Evolutionary conservation across 2,329 filamentous ascomycete genomes (phyloP).

Genomic region (Fusarium neocosmosporiellum): DNA sequence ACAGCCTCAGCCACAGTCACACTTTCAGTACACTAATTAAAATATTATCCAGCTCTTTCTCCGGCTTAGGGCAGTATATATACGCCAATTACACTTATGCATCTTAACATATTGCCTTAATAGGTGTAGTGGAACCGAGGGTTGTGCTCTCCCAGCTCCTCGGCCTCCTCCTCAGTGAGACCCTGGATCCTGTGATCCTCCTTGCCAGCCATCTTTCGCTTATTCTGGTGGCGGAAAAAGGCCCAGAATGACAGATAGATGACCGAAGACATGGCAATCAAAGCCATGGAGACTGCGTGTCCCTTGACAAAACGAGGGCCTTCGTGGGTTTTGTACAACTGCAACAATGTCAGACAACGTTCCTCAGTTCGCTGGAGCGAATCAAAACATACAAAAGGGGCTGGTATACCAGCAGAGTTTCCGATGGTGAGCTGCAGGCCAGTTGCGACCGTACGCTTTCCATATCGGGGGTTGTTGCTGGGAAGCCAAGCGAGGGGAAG

Average conservation of each 20-base stretch:
- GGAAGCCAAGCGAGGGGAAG: slow-evolving; percentile 57
- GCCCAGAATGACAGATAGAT: slow-evolving; percentile 54
- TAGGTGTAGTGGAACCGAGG: slow-evolving; percentile 47
- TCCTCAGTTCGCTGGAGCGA: background rate
- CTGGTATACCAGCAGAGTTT: slow-evolving; percentile 72
- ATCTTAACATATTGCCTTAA: background rate
- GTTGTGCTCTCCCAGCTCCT: slow-evolving; percentile 47
- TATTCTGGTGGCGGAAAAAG: slow-evolving; percentile 51
- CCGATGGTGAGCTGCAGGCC: slow-evolving; percentile 73
- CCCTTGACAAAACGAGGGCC: slow-evolving; percentile 60
- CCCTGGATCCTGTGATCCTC: slow-evolving; percentile 44
- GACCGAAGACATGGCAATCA: slow-evolving; percentile 58
- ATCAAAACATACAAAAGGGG: slow-evolving; percentile 58
- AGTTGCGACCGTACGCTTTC: slow-evolving; percentile 71
- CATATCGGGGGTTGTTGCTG: slow-evolving; percentile 71
- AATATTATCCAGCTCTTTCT: background rate
- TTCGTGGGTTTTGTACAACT: slow-evolving; percentile 48
- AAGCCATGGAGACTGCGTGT: slow-evolving; percentile 60
- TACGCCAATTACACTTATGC: background rate
- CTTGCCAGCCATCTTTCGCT: slow-evolving; percentile 42
- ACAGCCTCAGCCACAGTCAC: background rate
- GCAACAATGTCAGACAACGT: background rate
- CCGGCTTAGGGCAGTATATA: background rate
- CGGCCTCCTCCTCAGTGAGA: slow-evolving; percentile 44
- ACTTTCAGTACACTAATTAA: background rate